Evolutionary conservation across 1,284 basidiomycete species (phyloP).

Genomic region (Ceratobasidium sp.): DNA sequence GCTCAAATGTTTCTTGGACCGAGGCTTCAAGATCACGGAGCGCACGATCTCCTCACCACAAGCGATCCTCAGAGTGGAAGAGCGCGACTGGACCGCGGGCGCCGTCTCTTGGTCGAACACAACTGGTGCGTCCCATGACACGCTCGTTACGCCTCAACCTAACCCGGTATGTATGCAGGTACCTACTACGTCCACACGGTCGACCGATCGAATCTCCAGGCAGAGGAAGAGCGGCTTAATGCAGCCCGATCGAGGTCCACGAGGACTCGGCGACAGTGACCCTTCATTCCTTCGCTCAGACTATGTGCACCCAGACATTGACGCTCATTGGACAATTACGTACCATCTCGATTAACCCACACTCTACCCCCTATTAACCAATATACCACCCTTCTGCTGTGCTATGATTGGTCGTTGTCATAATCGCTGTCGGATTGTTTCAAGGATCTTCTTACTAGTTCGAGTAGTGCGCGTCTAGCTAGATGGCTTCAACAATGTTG

Average conservation of each 20-base stretch:
- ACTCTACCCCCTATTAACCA: constrained; percentile 13
- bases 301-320: constrained; percentile 11
- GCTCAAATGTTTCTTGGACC: constrained; percentile 44
- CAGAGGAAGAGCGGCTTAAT: constrained; percentile 36
- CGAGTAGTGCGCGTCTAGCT: constrained; percentile 1
- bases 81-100: constrained; percentile 40
- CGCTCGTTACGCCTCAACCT: background rate
- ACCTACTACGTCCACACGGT: constrained; percentile 44
- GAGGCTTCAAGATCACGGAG: constrained; percentile 45
- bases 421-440: constrained; percentile 22
- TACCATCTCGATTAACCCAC: constrained; percentile 7
- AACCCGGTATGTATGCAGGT: constrained; percentile 26
- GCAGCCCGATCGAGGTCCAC: constrained; percentile 39
- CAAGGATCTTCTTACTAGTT: constrained; percentile 2
- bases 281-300: constrained; percentile 9
- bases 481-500: constrained; percentile 1
- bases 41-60: constrained; percentile 44
- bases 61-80: constrained; percentile 44
- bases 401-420: constrained; percentile 18
- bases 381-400: constrained; percentile 8
- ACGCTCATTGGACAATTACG: constrained; percentile 20
- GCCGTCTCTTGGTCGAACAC: constrained; percentile 43
- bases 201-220: constrained; percentile 41
- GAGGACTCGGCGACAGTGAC: constrained; percentile 34
- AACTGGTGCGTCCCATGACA: constrained; percentile 10